These are phyloP conservation scores for Calonectria naviculata DNA, from an alignment of 2,329 filamentous ascomycete genomes.

Conservation along the genomic window DNA sequence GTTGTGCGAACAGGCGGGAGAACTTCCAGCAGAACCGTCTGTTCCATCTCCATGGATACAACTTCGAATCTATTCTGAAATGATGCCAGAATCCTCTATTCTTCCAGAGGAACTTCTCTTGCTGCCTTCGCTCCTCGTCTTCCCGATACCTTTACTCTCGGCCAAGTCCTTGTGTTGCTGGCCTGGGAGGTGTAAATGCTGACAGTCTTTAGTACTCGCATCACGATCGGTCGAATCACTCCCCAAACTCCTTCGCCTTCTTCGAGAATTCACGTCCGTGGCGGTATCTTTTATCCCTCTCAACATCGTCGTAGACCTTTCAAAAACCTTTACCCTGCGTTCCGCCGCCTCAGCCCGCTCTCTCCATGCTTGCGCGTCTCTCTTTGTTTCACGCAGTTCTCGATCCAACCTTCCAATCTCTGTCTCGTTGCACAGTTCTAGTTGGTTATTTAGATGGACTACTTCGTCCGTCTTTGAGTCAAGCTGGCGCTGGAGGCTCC, in stretches of 20 bases:
- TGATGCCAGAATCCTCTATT: conserved; percentile 39
- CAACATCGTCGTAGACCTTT: conserved; percentile 53
- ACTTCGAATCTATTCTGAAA: conserved; percentile 41
- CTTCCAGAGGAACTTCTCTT: conserved; percentile 36
- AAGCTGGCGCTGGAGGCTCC: conserved; percentile 60
- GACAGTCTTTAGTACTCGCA: neutral
- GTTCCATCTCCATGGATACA: conserved; percentile 34
- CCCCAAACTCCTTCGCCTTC: neutral
- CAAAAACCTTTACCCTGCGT: conserved; percentile 59
- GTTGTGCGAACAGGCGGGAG: neutral
- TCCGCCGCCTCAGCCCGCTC: conserved; percentile 67
- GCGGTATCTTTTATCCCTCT: conserved; percentile 43
- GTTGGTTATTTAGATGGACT: conserved; percentile 54
- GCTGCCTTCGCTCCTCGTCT: neutral
- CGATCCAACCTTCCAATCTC: conserved; percentile 60
- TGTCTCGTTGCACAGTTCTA: conserved; percentile 56
- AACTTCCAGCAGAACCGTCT: conserved; percentile 24
- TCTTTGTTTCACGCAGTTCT: conserved; percentile 54
- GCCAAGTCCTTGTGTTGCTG: conserved; percentile 15
- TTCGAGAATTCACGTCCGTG: conserved; percentile 1
- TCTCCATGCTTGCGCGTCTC: conserved; percentile 58
- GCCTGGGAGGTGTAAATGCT: neutral
- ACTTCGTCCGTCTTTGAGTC: conserved; percentile 58
- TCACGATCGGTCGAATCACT: neutral
- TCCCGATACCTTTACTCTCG: neutral